Evolutionary conservation across 176 grass and related monocot species (phyloP), one percentile per base, ranked within the genome.

Genomic region (Juncus effusus): DNA sequence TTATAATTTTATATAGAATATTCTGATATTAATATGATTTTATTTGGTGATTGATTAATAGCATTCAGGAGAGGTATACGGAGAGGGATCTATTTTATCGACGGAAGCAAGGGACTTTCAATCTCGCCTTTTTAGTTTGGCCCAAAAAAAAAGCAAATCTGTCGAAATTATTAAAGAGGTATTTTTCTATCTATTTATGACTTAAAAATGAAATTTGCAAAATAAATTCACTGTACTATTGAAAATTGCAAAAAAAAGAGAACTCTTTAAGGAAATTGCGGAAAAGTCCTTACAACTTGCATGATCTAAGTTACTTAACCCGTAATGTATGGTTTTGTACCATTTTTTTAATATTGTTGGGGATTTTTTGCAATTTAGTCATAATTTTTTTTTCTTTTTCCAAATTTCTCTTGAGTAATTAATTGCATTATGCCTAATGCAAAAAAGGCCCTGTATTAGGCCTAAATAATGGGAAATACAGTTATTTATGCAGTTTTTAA

Each of bases 21-120:
- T 40, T 51, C 45, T 16, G 28, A 53, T 76, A 56, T 49, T 52
- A 3, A 65, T 42, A 35, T 36, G 38, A 15, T 38, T 44, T 35
- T 28, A 28, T 28, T 28, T 44, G 65, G 8, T 51, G 19, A 38
- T 10, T 3, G 67, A 62, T 84, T 49, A 81, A 64, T 41, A 95
- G 86, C 62, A 71, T 73, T 64, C 75, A 10, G 86, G 75, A 14
- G 83, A 86, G 54, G 79, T 87, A 77, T 84, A 71, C 10, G 83
- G 80, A 68, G 90, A 90, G 76, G 84, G 80, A 54, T 80, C 86
- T 76, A 84, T 90, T 76, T 74, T 95, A 75, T 76, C 83, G 73
- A 79, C 83, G 41, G 90, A 90, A 84, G 83, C 67, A 9, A 74
- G 71, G 3, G 86, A 83, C 52, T 77, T 95, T 13, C 86, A 84